These are phyloP conservation scores for Suillus alpinus DNA, from an alignment of 768 basidiomycete genomes.

Conservation along the genomic window DNA sequence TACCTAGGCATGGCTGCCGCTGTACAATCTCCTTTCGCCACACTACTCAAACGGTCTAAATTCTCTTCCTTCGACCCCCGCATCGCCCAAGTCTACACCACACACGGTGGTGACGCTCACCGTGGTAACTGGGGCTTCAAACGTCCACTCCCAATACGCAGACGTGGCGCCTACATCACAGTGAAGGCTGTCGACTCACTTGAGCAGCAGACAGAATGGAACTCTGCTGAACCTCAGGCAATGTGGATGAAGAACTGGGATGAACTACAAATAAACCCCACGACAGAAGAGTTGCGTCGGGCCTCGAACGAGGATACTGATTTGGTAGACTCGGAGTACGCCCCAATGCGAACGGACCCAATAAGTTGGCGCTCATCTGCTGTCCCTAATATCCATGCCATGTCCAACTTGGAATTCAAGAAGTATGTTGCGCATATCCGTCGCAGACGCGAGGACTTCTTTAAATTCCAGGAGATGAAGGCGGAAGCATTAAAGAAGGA, in stretches of 20 bases:
- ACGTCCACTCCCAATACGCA: conserved; percentile 69
- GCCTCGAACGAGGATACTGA: conserved; percentile 7
- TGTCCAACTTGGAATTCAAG: conserved; percentile 57
- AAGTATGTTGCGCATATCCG: conserved; percentile 61
- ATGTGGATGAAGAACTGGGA: conserved; percentile 65
- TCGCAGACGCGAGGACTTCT: conserved; percentile 52
- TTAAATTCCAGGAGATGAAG: conserved; percentile 30
- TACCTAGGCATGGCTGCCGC: conserved; percentile 15
- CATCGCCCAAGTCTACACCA: conserved; percentile 76
- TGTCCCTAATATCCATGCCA: conserved; percentile 55
- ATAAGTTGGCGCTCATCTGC: conserved; percentile 25
- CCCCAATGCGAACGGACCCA: conserved; percentile 15
- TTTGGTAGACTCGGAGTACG: conserved; percentile 24
- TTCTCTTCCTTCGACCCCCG: conserved; percentile 77
- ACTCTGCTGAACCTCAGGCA: conserved; percentile 61
- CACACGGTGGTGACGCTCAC: conserved; percentile 64
- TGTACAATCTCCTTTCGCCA: conserved; percentile 59
- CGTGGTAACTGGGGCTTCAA: conserved; percentile 87
- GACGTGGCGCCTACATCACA: conserved; percentile 61
- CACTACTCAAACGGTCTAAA: conserved; percentile 76
- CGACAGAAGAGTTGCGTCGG: conserved; percentile 1
- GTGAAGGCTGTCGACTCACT: conserved; percentile 67
- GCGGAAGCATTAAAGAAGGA: conserved; percentile 10
- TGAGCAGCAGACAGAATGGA: conserved; percentile 79
- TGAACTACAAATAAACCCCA: conserved; percentile 41